Conservation (phyloP, 495 filamentous ascomycete species). For the Aspergillus homomorphus region DNA sequence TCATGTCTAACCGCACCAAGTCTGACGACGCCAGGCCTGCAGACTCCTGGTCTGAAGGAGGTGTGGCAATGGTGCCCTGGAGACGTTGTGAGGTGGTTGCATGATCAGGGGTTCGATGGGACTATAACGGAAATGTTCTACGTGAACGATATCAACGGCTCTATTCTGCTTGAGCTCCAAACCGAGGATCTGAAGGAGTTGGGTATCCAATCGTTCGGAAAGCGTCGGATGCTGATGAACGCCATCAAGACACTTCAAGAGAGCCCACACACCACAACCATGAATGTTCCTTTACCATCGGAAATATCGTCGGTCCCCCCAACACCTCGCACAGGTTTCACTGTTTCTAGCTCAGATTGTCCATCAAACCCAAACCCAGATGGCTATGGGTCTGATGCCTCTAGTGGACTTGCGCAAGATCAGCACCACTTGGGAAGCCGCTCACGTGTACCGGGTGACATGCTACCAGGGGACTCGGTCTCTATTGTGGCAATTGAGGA, state of each 20-base stretch:
- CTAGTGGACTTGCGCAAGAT: no score
- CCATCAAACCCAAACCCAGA: no score
- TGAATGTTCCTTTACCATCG: no score
- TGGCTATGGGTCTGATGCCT: no score
- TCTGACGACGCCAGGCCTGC: not conserved
- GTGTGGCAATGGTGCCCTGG: not conserved
- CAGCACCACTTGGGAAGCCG: no score
- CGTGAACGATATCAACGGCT: constrained; percentile 84
- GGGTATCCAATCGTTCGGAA: constrained; percentile 88
- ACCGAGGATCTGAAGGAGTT: constrained; percentile 93
- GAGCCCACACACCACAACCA: no score
- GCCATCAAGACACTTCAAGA: constrained; percentile 52
- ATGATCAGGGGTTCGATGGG: constrained; percentile 64
- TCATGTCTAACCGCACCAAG: no score
- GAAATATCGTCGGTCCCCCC: no score
- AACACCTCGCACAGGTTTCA: no score
- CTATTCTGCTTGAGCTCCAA: constrained; percentile 79
- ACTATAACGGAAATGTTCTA: constrained; percentile 77
- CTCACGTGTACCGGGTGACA: no score
- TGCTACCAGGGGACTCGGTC: constrained; percentile 74
- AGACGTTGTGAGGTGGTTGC: constrained; percentile 58
- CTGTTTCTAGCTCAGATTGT: no score
- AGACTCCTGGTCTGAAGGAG: not conserved
- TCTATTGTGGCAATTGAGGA: constrained; percentile 94
- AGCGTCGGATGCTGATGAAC: constrained; percentile 80